Evolutionary conservation across 2,329 filamentous ascomycete genomes (phyloP).

Genomic region (Didymella arachidicola): DNA sequence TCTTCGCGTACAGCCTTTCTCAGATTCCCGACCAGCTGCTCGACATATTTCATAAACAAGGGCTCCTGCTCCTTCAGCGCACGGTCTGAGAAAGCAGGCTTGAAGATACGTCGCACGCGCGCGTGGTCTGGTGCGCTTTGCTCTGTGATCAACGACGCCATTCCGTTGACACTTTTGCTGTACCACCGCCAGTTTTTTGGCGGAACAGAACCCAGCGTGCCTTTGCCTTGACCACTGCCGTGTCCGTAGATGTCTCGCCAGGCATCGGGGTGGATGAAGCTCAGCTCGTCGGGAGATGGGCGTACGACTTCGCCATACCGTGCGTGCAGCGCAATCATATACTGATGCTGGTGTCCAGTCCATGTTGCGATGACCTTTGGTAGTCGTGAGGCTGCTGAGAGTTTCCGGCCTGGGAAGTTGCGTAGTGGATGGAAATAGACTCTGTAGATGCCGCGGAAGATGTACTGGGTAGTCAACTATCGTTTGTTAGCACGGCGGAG

Average conservation of each 20-base stretch:
- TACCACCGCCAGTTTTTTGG: slow-evolving; percentile 33
- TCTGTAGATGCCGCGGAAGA: not conserved
- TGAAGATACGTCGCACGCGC: slow-evolving; percentile 51
- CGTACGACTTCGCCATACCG: slow-evolving; percentile 55
- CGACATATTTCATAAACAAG: slow-evolving; percentile 52
- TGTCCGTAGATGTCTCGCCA: slow-evolving; percentile 32
- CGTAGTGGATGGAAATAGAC: slow-evolving; percentile 51
- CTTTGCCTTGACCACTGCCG: slow-evolving; percentile 31
- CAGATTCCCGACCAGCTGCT: slow-evolving; percentile 52
- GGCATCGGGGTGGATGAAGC: slow-evolving; percentile 48
- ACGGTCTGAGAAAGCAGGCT: slow-evolving; percentile 53
- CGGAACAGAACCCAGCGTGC: slow-evolving; percentile 22
- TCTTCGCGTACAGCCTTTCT: slow-evolving; percentile 36
- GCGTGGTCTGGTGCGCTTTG: slow-evolving; percentile 47
- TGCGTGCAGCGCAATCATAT: slow-evolving; percentile 44
- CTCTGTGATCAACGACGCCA: not conserved
- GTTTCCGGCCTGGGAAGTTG: slow-evolving; percentile 54
- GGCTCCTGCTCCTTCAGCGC: slow-evolving; percentile 53
- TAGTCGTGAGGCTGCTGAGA: slow-evolving; percentile 46
- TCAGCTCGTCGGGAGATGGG: slow-evolving; percentile 52
- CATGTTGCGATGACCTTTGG: slow-evolving; percentile 37
- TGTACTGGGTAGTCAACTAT: not conserved
- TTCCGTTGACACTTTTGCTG: slow-evolving; percentile 29
- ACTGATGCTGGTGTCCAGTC: slow-evolving; percentile 4
- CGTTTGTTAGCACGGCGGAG: not conserved